Evolutionary conservation across 2,329 filamentous ascomycete genomes (phyloP).

Genomic region (Epichloe gansuensis): DNA sequence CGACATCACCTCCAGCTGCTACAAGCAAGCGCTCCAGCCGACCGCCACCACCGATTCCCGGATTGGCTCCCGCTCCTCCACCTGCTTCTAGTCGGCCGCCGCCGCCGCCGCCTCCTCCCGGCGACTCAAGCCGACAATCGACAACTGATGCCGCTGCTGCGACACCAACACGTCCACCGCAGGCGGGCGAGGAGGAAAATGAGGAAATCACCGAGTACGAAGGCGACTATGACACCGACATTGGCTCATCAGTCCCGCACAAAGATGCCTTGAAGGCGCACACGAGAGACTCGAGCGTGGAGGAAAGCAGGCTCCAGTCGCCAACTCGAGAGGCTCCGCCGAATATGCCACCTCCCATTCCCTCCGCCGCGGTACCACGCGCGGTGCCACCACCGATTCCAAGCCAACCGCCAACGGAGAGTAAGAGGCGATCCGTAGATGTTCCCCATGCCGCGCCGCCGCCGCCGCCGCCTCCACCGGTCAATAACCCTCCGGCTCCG

Average conservation of each 20-base stretch:
- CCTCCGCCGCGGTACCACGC: conserved; percentile 40
- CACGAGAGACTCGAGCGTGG: conserved; percentile 61
- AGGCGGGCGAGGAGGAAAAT: conserved; percentile 49
- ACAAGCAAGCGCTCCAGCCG: conserved; percentile 43
- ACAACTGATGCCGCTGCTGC: conserved; percentile 40
- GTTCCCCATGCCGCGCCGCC: conserved; percentile 58
- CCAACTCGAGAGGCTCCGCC: conserved; percentile 34
- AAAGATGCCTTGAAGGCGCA: conserved; percentile 86
- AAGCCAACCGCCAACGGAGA: conserved; percentile 40
- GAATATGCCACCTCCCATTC: conserved; percentile 41
- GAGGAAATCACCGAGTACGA: conserved; percentile 89
- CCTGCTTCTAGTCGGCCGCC: conserved; percentile 48
- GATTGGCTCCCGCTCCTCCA: conserved; percentile 31
- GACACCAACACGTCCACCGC: conserved; percentile 28
- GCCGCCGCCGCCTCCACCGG: conserved; percentile 24
- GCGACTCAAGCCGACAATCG: conserved; percentile 41
- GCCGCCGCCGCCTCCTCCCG: conserved; percentile 36
- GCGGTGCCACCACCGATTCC: conserved; percentile 54
- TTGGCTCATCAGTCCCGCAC: conserved; percentile 82
- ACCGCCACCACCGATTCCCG: conserved; percentile 48
- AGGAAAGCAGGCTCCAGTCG: conserved; percentile 53
- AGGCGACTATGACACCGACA: conserved; percentile 95
- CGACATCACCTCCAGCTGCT: conserved; percentile 28
- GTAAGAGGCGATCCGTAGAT: conserved; percentile 53
- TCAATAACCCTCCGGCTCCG: conserved; percentile 13